These are phyloP conservation scores for Fusarium sp. DNA, from an alignment of 2,329 filamentous ascomycete species.

Conservation along the genomic window DNA sequence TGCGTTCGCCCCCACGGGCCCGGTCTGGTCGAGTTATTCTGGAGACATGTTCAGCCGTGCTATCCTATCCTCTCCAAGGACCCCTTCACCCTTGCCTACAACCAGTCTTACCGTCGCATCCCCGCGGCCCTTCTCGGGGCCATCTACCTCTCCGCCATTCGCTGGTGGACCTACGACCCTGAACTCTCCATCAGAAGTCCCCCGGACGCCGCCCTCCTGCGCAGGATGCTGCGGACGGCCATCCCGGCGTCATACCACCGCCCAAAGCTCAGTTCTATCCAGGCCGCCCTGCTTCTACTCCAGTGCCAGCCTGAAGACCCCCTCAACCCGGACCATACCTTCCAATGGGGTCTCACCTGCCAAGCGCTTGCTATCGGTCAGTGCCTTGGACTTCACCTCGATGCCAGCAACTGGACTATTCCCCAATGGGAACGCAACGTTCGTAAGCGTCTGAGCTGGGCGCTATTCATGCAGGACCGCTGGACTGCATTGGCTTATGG, in stretches of 20 bases:
- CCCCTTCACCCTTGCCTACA: conserved; percentile 64
- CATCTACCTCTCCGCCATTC: conserved; percentile 65
- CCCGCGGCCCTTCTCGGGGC: conserved; percentile 64
- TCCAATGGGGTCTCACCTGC: conserved; percentile 54
- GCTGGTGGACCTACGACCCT: conserved; percentile 63
- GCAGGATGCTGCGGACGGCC: conserved; percentile 40
- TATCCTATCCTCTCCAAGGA: conserved; percentile 66
- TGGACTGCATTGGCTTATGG: conserved; percentile 55
- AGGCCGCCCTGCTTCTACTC: conserved; percentile 45
- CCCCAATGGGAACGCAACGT: conserved; percentile 67
- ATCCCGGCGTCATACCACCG: conserved; percentile 47
- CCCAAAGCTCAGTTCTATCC: conserved; percentile 47
- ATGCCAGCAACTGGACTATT: conserved; percentile 66
- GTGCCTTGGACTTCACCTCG: conserved; percentile 65
- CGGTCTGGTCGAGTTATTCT: conserved; percentile 70
- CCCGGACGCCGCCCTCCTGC: conserved; percentile 42
- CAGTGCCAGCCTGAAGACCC: conserved; percentile 49
- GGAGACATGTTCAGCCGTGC: conserved; percentile 65
- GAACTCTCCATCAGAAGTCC: conserved; percentile 46
- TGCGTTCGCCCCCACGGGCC: conserved; percentile 69
- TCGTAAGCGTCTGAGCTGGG: conserved; percentile 68
- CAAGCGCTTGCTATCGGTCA: conserved; percentile 62
- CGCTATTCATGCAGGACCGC: conserved; percentile 69
- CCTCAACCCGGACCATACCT: conserved; percentile 50
- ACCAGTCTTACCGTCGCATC: conserved; percentile 62